Base-by-base conservation (phyloP, 1,284 basidiomycete species). In the Ganoderma resinaceum region DNA sequence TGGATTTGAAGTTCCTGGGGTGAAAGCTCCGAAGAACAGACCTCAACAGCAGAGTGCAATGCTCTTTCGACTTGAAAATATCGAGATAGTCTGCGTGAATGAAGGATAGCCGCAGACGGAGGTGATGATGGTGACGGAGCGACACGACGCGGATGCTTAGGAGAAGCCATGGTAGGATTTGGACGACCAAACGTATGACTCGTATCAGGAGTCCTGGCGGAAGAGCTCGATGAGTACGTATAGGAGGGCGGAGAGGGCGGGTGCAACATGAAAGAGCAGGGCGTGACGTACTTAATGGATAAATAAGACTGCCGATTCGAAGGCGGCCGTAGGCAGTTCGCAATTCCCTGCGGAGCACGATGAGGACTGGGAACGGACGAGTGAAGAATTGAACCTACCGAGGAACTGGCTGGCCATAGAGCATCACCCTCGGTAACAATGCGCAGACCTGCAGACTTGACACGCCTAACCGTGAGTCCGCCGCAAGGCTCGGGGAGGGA, bases 1-100 rank as follows among this genome's bases (percentile, higher is more conserved):
- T 79, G 76, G 53, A 88, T 83, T 73, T 88, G 84, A 64, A 86
- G 78, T 68, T 87, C 82, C 38, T 78, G 74, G 18, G 77, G 76
- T n/a, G 80, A 77, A n/a, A 77, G 75, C 65, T 80, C 79, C 1
- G 74, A 57, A 4, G 76, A 67, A 57, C 78, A 78, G 35, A 70
- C 69, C 55, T 69, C 73, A 12, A 84, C 70, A 53, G 81, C 77
- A 57, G 77, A 72, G 26, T 74, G 74, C 31, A 85, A 78, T 29
- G 82, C 79, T 35, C 78, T 76, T 72, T 85, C 82, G 26, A 82
- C 84, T 35, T 77, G 73, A 14, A 78, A 77, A 70, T 85, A 85
- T 33, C 84, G 83, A 8, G 72, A 71, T 23, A 68, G 64, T 12
- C 75, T 62, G 61, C 72, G 66, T 31, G 66, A 64, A n/a, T 20